Evolutionary conservation across 169 alveolate species (phyloP).

Genomic region (Amoebophrya sp.): DNA sequence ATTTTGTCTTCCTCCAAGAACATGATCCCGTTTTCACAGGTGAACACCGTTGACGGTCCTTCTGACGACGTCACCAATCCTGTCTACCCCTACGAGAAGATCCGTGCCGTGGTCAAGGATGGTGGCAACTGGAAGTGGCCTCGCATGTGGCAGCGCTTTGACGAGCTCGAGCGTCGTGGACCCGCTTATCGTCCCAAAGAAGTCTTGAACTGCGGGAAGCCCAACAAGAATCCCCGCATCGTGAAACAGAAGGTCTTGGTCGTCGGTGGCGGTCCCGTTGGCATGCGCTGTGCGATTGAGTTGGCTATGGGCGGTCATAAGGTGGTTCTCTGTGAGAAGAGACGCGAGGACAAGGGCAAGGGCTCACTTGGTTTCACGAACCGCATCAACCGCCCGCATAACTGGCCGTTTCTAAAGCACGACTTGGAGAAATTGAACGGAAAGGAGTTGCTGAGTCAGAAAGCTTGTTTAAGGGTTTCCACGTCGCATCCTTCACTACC

Average conservation of each 20-base stretch:
- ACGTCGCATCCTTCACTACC: too few species aligned
- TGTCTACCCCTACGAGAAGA: constrained; percentile 41
- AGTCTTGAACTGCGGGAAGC: constrained; percentile 28
- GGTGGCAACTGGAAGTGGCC: constrained; percentile 52
- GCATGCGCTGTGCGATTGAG: constrained; percentile 46
- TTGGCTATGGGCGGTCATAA: constrained; percentile 41
- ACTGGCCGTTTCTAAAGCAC: constrained; percentile 36
- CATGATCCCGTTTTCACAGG: too few species aligned
- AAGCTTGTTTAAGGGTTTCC: not conserved
- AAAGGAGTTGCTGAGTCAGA: constrained; percentile 38
- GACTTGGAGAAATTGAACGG: constrained; percentile 43
- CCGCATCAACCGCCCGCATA: constrained; percentile 45
- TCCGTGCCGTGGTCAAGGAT: constrained; percentile 33
- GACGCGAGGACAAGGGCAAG: constrained; percentile 38
- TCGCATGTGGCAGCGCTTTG: constrained; percentile 45
- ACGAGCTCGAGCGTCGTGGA: constrained; percentile 47
- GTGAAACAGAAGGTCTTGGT: constrained; percentile 16
- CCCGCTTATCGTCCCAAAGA: constrained; percentile 31
- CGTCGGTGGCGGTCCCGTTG: constrained; percentile 39
- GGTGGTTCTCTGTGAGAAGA: constrained; percentile 41
- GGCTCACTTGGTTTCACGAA: constrained; percentile 13
- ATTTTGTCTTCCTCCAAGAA: too few species aligned
- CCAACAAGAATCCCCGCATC: constrained; percentile 37
- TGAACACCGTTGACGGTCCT: constrained; percentile 27
- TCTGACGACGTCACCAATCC: constrained; percentile 20